These are phyloP conservation scores for Aspergillus campestris DNA, from an alignment of 495 filamentous ascomycete genomes.

Conservation along the genomic window DNA sequence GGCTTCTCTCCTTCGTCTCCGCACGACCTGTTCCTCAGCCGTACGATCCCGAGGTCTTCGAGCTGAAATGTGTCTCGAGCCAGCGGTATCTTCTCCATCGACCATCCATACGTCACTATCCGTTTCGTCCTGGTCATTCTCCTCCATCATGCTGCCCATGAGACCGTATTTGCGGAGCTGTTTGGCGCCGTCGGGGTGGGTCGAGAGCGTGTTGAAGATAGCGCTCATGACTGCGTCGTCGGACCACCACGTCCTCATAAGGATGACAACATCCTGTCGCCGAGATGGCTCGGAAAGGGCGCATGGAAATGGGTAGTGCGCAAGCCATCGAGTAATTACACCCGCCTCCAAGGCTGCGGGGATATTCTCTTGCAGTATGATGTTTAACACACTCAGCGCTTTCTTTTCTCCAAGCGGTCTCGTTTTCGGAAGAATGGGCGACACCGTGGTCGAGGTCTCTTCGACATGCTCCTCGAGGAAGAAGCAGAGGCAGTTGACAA, in stretches of 20 bases:
- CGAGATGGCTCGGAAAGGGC: slow-evolving; percentile 26
- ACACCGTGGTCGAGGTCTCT: slow-evolving; percentile 27
- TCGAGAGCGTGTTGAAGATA: slow-evolving; percentile 29
- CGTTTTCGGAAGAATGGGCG: slow-evolving; percentile 37
- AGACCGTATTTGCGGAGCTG: slow-evolving; percentile 38
- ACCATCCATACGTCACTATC: slow-evolving; percentile 46
- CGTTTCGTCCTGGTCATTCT: slow-evolving; percentile 36
- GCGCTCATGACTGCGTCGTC: slow-evolving; percentile 39
- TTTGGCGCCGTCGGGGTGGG: slow-evolving; percentile 25
- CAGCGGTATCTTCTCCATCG: slow-evolving; percentile 39
- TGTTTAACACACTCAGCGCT: slow-evolving; percentile 29
- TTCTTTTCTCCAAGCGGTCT: slow-evolving; percentile 37
- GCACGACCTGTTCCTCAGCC: slow-evolving; percentile 39
- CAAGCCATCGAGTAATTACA: slow-evolving; percentile 40
- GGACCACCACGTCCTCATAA: slow-evolving; percentile 40
- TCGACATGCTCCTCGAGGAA: slow-evolving; percentile 37
- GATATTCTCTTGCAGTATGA: slow-evolving; percentile 31
- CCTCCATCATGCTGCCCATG: slow-evolving; percentile 36
- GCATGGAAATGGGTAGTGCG: slow-evolving; percentile 43
- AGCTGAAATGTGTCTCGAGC: slow-evolving; percentile 19
- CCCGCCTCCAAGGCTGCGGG: slow-evolving; percentile 35
- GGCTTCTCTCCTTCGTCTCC: slow-evolving; percentile 44
- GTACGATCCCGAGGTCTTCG: slow-evolving; percentile 37
- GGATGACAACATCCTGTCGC: slow-evolving; percentile 31
- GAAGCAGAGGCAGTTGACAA: slow-evolving; percentile 41